Base-by-base conservation (phyloP, 257 asterid genomes). In the Nicotiana sylvestris region DNA sequence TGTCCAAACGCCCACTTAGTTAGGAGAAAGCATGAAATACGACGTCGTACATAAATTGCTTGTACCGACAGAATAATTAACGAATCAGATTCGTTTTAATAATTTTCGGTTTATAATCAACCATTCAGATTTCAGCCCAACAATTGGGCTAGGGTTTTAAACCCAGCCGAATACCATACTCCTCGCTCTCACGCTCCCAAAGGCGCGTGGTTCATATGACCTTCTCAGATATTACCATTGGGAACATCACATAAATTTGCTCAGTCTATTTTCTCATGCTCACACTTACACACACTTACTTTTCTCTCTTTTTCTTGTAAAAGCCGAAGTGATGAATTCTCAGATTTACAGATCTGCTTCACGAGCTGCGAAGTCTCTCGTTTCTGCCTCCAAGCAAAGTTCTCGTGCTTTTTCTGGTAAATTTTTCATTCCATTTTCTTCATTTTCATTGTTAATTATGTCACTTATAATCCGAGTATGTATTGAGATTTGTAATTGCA, bases 391-490 rank as follows among this genome's bases (percentile, higher is more conserved):
- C 0, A 96, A 93, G 90, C 97, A 92, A 53, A 84, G 87, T 39
- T 87, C 95, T 83, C 97, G 97, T 60, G 84, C 93, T 27, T 87
- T 90, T 87, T 89, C 97, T 56, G 98, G 99, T 94, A 91, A 74
- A 25, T 58, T n/a, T 33, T n/a, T 65, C 11, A 3, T n/a, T 49
- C 16, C 0, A 39, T 70, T 76, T 76, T 81, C 74, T n/a, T 21
- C 11, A 2, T 57, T 78, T 78, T 33, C 17, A 10, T n/a, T 11
- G 62, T 21, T 6, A 4, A 65, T 29, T 43, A 43, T 81, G 30
- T 66, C 32, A 46, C 53, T 81, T 49, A 81, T 29, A 10, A 66
- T 4, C 13, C 46, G 21, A 21, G 25, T 6, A 12, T 58, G 30
- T n/a, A 5, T 8, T 68, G 30, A 9, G 25, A 35, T 35, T 18